Conservation (phyloP, 2,329 filamentous ascomycete genomes). For the Cytospora chrysosperma region DNA sequence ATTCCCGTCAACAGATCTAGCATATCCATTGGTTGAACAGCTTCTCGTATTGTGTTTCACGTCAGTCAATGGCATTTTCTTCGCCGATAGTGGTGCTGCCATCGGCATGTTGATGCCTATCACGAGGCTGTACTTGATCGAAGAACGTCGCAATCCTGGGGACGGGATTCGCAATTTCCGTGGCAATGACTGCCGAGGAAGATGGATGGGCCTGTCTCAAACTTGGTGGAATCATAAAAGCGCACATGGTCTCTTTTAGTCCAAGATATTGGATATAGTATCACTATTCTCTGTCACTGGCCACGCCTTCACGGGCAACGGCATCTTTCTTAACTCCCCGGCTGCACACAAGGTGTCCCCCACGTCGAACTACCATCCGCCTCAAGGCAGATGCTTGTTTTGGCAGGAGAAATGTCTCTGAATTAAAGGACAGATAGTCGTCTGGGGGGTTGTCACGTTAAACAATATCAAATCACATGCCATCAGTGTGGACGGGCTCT, state of each 20-base stretch:
- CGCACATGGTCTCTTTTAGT: conserved; percentile 5
- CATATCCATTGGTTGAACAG: background rate
- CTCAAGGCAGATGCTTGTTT: background rate
- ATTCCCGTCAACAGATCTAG: background rate
- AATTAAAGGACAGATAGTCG: too few species aligned
- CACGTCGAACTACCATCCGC: background rate
- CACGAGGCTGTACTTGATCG: background rate
- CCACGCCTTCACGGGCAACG: background rate
- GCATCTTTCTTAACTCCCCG: conserved; percentile 20
- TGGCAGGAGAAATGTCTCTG: background rate
- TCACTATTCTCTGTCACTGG: background rate
- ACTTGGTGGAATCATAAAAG: background rate
- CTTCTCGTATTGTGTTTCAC: background rate
- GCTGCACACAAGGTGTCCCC: background rate
- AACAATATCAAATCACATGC: too few species aligned
- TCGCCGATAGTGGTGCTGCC: background rate
- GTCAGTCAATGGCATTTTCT: background rate
- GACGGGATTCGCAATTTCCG: conserved; percentile 16
- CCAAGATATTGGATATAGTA: background rate
- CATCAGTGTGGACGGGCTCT: too few species aligned
- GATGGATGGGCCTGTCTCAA: background rate
- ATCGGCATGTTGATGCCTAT: conserved; percentile 9
- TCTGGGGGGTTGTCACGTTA: too few species aligned
- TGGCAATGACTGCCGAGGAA: background rate
- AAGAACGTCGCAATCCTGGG: conserved; percentile 5